Percentiles rank a stretch among this genome's conserved stretches.
These are phyloP conservation scores for Pythium oligandrum DNA, from an alignment of 352 stramenopile species.

Conservation along the genomic window DNA sequence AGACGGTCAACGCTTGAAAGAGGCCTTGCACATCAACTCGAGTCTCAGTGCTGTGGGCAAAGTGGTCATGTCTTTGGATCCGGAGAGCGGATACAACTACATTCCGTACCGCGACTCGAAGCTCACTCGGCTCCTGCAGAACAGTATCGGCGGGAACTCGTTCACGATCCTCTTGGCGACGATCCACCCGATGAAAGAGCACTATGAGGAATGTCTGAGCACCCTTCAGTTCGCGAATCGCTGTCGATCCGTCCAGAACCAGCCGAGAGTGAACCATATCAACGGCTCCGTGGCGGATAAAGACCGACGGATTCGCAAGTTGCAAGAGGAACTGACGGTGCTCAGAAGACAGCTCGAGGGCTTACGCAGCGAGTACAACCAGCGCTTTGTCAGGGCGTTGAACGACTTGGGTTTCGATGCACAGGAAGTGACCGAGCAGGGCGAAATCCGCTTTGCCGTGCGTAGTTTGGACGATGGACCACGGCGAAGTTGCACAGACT, in stretches of 20 bases:
- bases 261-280: constrained; percentile 85
- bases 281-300: constrained; percentile 81
- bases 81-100: constrained; percentile 85
- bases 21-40: constrained; percentile 85
- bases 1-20: constrained; percentile 78
- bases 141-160: constrained; percentile 86
- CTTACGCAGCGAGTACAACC: constrained; percentile 70
- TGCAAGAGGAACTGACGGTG: constrained; percentile 65
- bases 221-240: constrained; percentile 90
- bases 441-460: constrained; percentile 82
- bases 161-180: constrained; percentile 83
- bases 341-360: constrained; percentile 64
- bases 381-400: constrained; percentile 61
- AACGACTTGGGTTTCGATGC: constrained; percentile 78
- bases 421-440: constrained; percentile 66
- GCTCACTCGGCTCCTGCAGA: constrained; percentile 76
- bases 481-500: not conserved
- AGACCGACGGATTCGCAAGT: constrained; percentile 76
- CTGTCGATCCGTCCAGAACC: constrained; percentile 88
- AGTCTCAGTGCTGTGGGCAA: constrained; percentile 81
- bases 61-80: constrained; percentile 84
- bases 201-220: constrained; percentile 89
- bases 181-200: constrained; percentile 85
- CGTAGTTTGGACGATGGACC: not conserved
- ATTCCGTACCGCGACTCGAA: constrained; percentile 86